These are phyloP conservation scores for Annona squamosa DNA, from an alignment of 164 flowering plant genomes.

Conservation along the genomic window DNA sequence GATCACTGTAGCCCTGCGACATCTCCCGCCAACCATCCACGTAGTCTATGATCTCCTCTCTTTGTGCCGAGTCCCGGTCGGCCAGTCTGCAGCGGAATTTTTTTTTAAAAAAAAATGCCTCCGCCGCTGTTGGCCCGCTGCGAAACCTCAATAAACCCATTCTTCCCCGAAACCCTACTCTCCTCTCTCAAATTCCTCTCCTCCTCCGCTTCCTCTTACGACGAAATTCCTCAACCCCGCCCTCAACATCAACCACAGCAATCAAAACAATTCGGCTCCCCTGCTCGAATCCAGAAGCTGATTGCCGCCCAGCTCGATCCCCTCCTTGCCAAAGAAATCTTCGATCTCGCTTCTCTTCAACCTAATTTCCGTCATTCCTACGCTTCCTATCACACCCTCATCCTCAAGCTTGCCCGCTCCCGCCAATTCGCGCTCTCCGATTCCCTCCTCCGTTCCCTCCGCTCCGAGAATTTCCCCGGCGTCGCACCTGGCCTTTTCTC, in stretches of 20 bases:
- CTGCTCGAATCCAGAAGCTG: constrained; percentile 61
- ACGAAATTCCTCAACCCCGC: not conserved
- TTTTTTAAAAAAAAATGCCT: not conserved
- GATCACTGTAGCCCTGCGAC: no score
- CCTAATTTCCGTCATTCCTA: constrained; percentile 66
- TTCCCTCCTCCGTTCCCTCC: constrained; percentile 28
- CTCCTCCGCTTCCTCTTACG: not conserved
- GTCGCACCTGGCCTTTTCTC: constrained; percentile 39
- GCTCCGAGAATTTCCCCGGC: constrained; percentile 27
- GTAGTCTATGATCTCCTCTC: no score
- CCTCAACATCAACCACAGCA: not conserved
- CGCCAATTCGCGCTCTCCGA: constrained; percentile 54
- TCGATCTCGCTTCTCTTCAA: constrained; percentile 63
- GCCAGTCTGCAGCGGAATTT: no score
- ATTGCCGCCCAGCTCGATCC: constrained; percentile 77
- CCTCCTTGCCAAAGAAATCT: constrained; percentile 82
- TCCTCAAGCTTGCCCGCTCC: constrained; percentile 66
- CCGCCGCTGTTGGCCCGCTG: not conserved
- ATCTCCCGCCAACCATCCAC: no score
- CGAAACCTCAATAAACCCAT: not conserved
- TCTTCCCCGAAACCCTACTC: not conserved
- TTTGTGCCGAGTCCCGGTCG: no score
- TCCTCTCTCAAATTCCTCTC: not conserved
- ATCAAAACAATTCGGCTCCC: constrained; percentile 25
- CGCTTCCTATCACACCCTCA: constrained; percentile 57